These are phyloP conservation scores for slime mould (Dictyostelium discoideum) DNA, from an alignment of 78 protist species.

Conservation along the genomic window dicty_2.7 NC_007091.3:2855001-2855500, in stretches of 20 bases:
- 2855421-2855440: slow-evolving; percentile 28
- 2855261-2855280: slow-evolving; percentile 4
- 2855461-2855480: not conserved
- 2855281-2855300: slow-evolving; percentile 18
- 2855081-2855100: not conserved
- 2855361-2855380: not conserved
- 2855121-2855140: not conserved
- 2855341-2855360: not conserved
- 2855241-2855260: slow-evolving; percentile 53
- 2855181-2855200: not conserved
- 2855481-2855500: not conserved
- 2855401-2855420: slow-evolving; percentile 19
- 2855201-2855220: not conserved
- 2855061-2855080: not conserved
- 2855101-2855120: not conserved
- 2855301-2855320: slow-evolving; percentile 51
- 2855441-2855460: slow-evolving; percentile 34
- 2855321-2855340: not conserved
- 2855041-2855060: not conserved
- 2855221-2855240: slow-evolving; percentile 13
- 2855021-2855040: not conserved
- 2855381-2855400: not conserved
- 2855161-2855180: slow-evolving; percentile 10
- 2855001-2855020: not conserved
- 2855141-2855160: not conserved